Percentiles rank a stretch among this genome's conserved stretches.
These are phyloP conservation scores for Cyberlindnera saturnus DNA, from an alignment of 805 yeast species.

Conservation along the genomic window DNA sequence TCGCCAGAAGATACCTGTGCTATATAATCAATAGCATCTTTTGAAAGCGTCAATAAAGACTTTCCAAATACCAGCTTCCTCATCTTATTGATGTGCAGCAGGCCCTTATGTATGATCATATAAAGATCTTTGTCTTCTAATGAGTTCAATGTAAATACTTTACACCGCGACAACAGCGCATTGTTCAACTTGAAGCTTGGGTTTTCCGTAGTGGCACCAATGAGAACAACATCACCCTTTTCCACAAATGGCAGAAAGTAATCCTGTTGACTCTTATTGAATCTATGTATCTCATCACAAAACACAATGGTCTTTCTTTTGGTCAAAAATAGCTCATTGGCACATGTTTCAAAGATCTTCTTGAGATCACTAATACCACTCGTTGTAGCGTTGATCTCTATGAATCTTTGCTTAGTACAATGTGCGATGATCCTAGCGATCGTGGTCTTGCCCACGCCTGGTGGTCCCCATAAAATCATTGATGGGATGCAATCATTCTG, in stretches of 20 bases:
- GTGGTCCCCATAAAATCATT: slow-evolving; percentile 89
- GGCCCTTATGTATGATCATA: slow-evolving; percentile 51
- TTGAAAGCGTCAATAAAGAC: slow-evolving; percentile 45
- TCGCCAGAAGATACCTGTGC: slow-evolving; percentile 82
- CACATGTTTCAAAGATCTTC: slow-evolving; percentile 42
- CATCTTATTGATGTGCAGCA: slow-evolving; percentile 51
- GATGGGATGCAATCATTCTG: slow-evolving; percentile 67
- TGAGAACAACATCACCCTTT: slow-evolving; percentile 68
- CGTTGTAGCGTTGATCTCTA: slow-evolving; percentile 83
- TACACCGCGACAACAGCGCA: slow-evolving; percentile 81
- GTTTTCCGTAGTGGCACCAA: slow-evolving; percentile 98
- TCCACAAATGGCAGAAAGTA: slow-evolving; percentile 79
- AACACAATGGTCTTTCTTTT: slow-evolving; percentile 63
- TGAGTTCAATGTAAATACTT: slow-evolving; percentile 62
- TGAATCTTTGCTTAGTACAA: slow-evolving; percentile 39
- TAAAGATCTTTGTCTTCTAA: slow-evolving; percentile 44
- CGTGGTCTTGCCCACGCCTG: slow-evolving; percentile 90
- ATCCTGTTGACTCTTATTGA: slow-evolving; percentile 84
- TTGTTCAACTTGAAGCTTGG: slow-evolving; percentile 78
- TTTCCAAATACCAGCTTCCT: slow-evolving; percentile 46
- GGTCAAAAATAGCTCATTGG: slow-evolving; percentile 33
- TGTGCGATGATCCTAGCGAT: slow-evolving; percentile 50
- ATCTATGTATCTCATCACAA: slow-evolving; percentile 90
- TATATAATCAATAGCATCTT: slow-evolving; percentile 58
- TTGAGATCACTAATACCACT: slow-evolving; percentile 63